These are phyloP conservation scores for Zelonia costaricensis DNA, from an alignment of 208 protist genomes.

Conservation along the genomic window DNA sequence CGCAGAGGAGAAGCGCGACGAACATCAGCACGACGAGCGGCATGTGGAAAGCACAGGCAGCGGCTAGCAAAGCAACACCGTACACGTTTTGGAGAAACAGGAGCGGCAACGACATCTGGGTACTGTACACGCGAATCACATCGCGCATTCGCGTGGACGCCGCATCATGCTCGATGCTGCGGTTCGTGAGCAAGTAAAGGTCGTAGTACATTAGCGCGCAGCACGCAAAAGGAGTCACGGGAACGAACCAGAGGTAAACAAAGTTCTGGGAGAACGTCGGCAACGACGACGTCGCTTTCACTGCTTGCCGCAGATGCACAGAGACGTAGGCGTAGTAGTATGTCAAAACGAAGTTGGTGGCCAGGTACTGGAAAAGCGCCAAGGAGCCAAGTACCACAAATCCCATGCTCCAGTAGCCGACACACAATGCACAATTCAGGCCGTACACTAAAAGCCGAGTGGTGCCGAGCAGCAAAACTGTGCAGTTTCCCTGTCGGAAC, in stretches of 20 bases:
- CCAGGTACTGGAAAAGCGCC: constrained; percentile 46
- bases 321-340: constrained; percentile 51
- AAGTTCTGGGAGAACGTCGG: constrained; percentile 33
- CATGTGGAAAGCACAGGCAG: constrained; percentile 59
- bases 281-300: constrained; percentile 20
- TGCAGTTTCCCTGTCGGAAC: constrained; percentile 23
- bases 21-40: constrained; percentile 60
- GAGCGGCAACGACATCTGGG: constrained; percentile 48
- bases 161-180: neutral
- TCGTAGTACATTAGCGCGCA: constrained; percentile 64
- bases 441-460: constrained; percentile 57
- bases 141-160: constrained; percentile 22
- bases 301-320: constrained; percentile 30
- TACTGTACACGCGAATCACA: constrained; percentile 51
- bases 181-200: constrained; percentile 30
- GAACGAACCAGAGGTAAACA: constrained; percentile 57
- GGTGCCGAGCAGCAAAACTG: constrained; percentile 37
- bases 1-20: constrained; percentile 34
- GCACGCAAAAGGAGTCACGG: constrained; percentile 57
- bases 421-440: constrained; percentile 60
- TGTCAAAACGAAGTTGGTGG: constrained; percentile 53
- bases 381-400: constrained; percentile 55
- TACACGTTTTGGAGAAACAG: constrained; percentile 61
- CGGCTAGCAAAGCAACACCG: constrained; percentile 46
- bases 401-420: constrained; percentile 64